A percentile compares a stretch with the other conserved stretches of the same genome.
Conservation (phyloP, 495 filamentous ascomycete species). For the Penicillium steckii region DNA sequence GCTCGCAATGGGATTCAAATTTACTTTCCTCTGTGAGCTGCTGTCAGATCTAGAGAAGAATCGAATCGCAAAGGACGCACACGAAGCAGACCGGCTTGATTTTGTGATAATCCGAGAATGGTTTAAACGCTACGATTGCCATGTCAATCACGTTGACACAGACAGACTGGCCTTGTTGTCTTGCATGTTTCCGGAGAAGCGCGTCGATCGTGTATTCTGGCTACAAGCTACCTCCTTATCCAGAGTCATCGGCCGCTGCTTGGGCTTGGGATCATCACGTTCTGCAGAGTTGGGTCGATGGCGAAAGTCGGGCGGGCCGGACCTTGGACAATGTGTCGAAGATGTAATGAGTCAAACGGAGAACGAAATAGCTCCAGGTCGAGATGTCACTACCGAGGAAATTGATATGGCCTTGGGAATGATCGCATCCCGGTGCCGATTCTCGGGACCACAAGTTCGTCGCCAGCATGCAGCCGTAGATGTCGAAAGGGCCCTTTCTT, state of each 20-base stretch:
- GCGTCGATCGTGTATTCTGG: constrained; percentile 72
- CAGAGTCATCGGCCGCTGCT: constrained; percentile 60
- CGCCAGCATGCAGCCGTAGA: constrained; percentile 41
- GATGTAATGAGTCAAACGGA: constrained; percentile 63
- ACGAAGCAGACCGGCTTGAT: constrained; percentile 30
- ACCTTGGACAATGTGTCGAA: constrained; percentile 70
- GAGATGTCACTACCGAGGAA: constrained; percentile 66
- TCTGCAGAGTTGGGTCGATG: constrained; percentile 62
- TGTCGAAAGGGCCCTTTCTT: constrained; percentile 47
- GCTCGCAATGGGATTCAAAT: constrained; percentile 58
- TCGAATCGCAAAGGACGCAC: constrained; percentile 37
- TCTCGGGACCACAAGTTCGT: constrained; percentile 65
- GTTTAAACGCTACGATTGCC: constrained; percentile 55
- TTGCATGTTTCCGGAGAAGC: constrained; percentile 69
- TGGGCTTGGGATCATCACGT: constrained; percentile 58
- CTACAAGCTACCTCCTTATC: constrained; percentile 60
- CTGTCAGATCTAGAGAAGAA: constrained; percentile 53
- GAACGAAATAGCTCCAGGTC: constrained; percentile 34
- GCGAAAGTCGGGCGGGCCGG: constrained; percentile 53
- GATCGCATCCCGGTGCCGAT: constrained; percentile 65
- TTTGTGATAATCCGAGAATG: constrained; percentile 51
- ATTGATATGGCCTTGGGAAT: constrained; percentile 63
- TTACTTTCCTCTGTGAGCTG: constrained; percentile 59
- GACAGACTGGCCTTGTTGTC: constrained; percentile 64
- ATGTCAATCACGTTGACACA: constrained; percentile 50